Base-by-base conservation (phyloP, 768 basidiomycete species). In the Pisolithus microcarpus region DNA sequence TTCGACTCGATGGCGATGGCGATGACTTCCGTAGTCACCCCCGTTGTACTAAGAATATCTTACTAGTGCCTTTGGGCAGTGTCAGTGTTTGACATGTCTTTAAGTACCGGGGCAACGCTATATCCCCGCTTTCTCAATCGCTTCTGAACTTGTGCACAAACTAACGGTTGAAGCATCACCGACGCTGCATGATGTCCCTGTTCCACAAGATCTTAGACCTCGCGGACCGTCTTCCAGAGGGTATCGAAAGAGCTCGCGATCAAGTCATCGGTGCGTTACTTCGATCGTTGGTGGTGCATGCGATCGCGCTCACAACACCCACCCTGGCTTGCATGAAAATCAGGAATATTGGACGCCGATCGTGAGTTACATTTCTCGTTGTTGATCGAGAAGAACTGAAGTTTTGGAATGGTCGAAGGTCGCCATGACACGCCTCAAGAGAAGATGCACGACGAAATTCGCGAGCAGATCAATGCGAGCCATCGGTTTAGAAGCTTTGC, bases 401-500 rank as follows among this genome's bases (percentile, higher is more conserved):
- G 16, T 23, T 23, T 23, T 28, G 42, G 6, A 43, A 10, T 6
- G 6, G 1, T 11, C 15, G 5, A 30, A 75, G 67, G 80, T 45
- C 82, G 88, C 36, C 91, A 92, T 61, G 87, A 92, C 59, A 79
- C 80, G 45, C 81, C 84, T 0, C 72, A 84, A 51, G 93, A 91
- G 65, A 82, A 79, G 54, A 73, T 68, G 9, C 72, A 80, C 53
- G 93, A 96, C 62, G 71, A 78, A 57, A 72, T 88, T 56, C 75
- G 92, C 21, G 78, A 79, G 1, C 75, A 81, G 63, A 96, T 97
- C 61, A 81, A 83, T 50, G 77, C 77, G 0, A 68, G 73, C 11
- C 96, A 99, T 70, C 80, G 94, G 26, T 98, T 91, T 67, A 62
- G 78, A 21, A 89, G 85, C 56, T 99, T 98, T 66, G 92, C 94